A percentile compares a stretch with the other conserved stretches of the same genome.
Conservation (phyloP, 2,329 filamentous ascomycete genomes). For the Stachybotrys chartarum region DNA sequence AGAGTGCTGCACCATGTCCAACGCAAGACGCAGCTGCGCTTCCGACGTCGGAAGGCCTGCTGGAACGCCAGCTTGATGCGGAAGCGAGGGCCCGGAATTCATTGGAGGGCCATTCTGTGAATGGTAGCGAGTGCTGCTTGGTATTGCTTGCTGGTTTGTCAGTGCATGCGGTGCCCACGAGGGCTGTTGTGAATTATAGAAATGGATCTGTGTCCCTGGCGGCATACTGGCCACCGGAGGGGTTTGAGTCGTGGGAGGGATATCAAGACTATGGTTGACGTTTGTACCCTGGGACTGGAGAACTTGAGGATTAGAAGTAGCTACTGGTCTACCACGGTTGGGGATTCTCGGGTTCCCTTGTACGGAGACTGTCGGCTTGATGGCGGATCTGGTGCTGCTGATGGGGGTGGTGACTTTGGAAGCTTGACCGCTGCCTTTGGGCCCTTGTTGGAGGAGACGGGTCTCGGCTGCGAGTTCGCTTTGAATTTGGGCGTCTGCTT, state of each 20-base stretch:
- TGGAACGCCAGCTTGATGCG: too few species aligned
- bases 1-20: conserved; percentile 48
- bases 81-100: not conserved
- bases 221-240: not conserved
- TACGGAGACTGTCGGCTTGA: conserved; percentile 3
- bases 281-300: too few species aligned
- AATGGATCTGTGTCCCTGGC: not conserved
- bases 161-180: not conserved
- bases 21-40: conserved; percentile 55
- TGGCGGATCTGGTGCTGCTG: not conserved
- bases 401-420: not conserved
- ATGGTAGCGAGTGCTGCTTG: not conserved
- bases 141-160: not conserved
- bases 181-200: not conserved
- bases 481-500: conserved; percentile 17
- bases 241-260: too few species aligned
- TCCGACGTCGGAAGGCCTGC: conserved; percentile 32
- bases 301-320: too few species aligned
- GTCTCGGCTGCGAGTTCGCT: not conserved
- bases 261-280: too few species aligned
- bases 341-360: too few species aligned
- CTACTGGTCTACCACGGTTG: too few species aligned
- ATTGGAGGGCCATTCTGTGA: not conserved
- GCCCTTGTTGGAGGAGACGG: conserved; percentile 2
- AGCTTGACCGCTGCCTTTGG: not conserved